phyloP scores from a whole-genome alignment of 1,284 basidiomycete species.

The Moesziomyces sp. region DNA sequence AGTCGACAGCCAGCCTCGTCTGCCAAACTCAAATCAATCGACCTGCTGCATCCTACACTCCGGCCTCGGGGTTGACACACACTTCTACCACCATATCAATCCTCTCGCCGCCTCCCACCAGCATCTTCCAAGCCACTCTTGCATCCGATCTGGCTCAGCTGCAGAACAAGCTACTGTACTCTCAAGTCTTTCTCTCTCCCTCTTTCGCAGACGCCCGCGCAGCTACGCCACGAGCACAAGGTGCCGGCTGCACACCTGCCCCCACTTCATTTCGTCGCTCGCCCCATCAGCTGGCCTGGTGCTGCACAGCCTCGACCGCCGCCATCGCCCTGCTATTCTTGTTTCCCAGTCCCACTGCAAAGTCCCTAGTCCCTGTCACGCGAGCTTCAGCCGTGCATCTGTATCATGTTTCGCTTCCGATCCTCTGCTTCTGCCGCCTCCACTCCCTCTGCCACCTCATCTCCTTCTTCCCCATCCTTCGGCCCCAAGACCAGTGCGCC shows the following conservation, averaged over 20 bases:
- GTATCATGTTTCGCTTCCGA: slow-evolving; percentile 43
- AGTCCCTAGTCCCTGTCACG: slow-evolving; percentile 7
- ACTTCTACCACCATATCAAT: slow-evolving; percentile 38
- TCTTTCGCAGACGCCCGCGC: not conserved
- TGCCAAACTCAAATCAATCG: slow-evolving; percentile 9
- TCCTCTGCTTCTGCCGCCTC: slow-evolving; percentile 27
- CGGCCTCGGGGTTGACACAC: slow-evolving; percentile 35
- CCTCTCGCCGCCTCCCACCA: not conserved
- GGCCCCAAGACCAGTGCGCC: slow-evolving; percentile 4
- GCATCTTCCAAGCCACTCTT: not conserved
- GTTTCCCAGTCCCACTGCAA: no score
- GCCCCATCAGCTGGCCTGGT: slow-evolving; percentile 7
- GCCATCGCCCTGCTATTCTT: no score
- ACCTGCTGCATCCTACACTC: slow-evolving; percentile 26
- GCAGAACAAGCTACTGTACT: not conserved
- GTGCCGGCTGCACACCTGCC: not conserved
- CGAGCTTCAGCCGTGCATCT: slow-evolving; percentile 9
- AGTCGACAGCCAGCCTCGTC: no score
- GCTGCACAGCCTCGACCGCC: not conserved
- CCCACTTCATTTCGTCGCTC: not conserved
- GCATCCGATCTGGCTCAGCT: slow-evolving; percentile 8
- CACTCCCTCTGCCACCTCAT: slow-evolving; percentile 4
- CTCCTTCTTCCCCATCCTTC: slow-evolving; percentile 6
- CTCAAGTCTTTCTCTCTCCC: not conserved
- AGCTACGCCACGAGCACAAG: not conserved